Evolutionary conservation across 2,329 filamentous ascomycete genomes (phyloP).

Genomic region (Kalmusia sp.): DNA sequence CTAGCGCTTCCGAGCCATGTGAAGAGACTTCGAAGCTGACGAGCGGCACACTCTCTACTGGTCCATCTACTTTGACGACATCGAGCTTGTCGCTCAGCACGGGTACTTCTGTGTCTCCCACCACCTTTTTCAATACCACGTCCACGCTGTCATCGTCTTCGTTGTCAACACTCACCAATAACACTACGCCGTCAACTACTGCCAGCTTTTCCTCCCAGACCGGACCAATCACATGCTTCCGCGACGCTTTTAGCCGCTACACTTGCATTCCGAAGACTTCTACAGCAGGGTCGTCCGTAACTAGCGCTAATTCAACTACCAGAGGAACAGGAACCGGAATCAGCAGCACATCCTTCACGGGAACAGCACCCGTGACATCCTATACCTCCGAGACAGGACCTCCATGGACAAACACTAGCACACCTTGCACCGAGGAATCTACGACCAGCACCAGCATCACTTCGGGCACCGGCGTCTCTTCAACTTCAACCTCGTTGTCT

Average conservation of each 20-base stretch:
- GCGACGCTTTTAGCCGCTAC: constrained; percentile 2
- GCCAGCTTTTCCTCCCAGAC: not conserved
- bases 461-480: not conserved
- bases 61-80: not conserved
- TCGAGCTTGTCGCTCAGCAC: constrained; percentile 1
- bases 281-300: not conserved
- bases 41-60: not conserved
- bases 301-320: not conserved
- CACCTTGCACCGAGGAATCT: not conserved
- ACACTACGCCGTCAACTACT: not conserved
- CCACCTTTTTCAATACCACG: not conserved
- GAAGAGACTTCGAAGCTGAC: too few species aligned
- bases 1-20: not conserved
- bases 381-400: not conserved
- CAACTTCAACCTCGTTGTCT: not conserved
- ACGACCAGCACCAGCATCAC: not conserved
- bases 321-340: not conserved
- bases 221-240: not conserved
- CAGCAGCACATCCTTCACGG: not conserved
- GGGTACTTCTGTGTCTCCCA: not conserved
- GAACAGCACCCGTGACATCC: not conserved
- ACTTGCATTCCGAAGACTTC: not conserved
- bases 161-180: not conserved
- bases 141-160: not conserved
- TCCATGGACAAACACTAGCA: constrained; percentile 3